phyloP scores from a whole-genome alignment of 192 early-diverging fungal genomes.

The Phlyctochytrium bullatum region DNA sequence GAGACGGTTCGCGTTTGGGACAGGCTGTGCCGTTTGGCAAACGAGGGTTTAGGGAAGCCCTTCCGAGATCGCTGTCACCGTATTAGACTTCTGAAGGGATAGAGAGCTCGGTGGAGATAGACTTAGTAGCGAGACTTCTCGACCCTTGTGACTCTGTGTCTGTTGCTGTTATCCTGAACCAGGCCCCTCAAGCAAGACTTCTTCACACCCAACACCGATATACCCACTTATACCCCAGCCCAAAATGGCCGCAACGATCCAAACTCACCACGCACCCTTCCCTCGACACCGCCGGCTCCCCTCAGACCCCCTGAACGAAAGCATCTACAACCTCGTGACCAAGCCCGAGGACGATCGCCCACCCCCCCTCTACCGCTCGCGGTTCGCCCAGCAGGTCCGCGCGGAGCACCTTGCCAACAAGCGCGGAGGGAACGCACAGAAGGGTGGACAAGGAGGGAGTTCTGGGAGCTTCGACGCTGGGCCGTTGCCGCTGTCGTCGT shows the following conservation, averaged over 20 bases:
- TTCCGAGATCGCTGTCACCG: too few relatives aligned
- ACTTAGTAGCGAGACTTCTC: too few relatives aligned
- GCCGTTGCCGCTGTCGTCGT: neutral
- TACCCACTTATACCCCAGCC: too few relatives aligned
- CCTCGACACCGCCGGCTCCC: conserved; percentile 19
- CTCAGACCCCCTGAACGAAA: conserved; percentile 33
- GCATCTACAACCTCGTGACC: conserved; percentile 38
- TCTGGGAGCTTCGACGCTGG: neutral
- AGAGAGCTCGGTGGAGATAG: too few relatives aligned
- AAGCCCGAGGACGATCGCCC: conserved; percentile 22
- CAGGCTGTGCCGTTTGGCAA: too few relatives aligned
- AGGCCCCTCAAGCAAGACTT: too few relatives aligned
- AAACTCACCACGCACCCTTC: conserved; percentile 2
- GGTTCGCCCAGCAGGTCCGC: conserved; percentile 29
- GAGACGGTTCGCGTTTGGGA: too few relatives aligned
- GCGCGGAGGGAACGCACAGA: neutral
- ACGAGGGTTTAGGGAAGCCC: too few relatives aligned
- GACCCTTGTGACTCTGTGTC: too few relatives aligned
- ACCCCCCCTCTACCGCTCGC: conserved; percentile 26
- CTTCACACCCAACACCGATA: too few relatives aligned
- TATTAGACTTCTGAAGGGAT: too few relatives aligned
- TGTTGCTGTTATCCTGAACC: too few relatives aligned
- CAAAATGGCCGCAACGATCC: conserved; percentile 22
- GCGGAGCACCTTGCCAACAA: conserved; percentile 23
- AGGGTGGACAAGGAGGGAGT: neutral